Base-by-base conservation (phyloP, 371 early-diverging fungal genomes). In the Mortierella sp. region DNA sequence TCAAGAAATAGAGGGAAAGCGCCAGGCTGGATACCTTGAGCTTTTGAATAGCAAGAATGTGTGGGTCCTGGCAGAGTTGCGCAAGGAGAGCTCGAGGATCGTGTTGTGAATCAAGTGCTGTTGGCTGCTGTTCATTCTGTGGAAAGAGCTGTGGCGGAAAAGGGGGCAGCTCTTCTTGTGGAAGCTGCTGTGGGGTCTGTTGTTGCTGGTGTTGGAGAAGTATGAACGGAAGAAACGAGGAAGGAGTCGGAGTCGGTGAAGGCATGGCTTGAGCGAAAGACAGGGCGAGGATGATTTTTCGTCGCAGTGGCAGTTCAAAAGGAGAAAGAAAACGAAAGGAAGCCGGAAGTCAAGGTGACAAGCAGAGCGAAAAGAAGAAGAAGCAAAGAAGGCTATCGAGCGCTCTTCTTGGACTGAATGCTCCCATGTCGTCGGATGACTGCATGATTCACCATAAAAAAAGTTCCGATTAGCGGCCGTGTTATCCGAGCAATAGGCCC, bases 21-120 rank as follows among this genome's bases (percentile, higher is more conserved):
- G 47, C 26, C 46, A 14, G 18, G 14, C 50, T 16, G 12, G 7
- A 2, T 63, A 74, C 75, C 75, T 69, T 74, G 43, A 74, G 66
- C 29, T 69, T 74, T 30, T 69, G 75, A 46, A 70, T 58, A 26
- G 75, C 51, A 2, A 74, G 51, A 2, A 69, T 26, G 19, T 28
- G 26, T 14, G 68, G 70, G 4, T 69, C 66, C 47, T 66, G 62
- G 6, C 29, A 28, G 48, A 60, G 70, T n/a, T 57, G 37, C 37
- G 37, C 37, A 9, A 37, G 37, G 37, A 37, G 3, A 9, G 37
- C 9, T 3, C 37, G 37, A 37, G 37, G 37, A 9, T 37, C 37
- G 37, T 37, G 37, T 3, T 37, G 9, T 37, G 37, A 9, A 37
- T 37, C 37, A 37, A 37, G 37, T 37, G 37, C 9, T 9, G 37